phyloP scores from a whole-genome alignment of 163 green algal genomes.

The Dunaliella salina region DNA sequence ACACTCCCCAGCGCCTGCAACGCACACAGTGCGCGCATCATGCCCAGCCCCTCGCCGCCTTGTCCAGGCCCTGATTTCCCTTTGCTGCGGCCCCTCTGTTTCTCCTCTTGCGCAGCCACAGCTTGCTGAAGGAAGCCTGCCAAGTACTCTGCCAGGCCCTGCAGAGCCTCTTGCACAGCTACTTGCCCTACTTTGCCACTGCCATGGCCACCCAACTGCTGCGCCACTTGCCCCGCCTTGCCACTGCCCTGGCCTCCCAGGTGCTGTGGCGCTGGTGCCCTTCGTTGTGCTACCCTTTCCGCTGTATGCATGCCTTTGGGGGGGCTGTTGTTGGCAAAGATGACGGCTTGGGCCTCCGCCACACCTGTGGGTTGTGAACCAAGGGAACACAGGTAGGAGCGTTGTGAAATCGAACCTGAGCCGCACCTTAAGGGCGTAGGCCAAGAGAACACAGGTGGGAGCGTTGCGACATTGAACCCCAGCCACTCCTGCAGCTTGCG shows the following conservation, averaged over 20 bases:
- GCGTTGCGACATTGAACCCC: too few relatives aligned
- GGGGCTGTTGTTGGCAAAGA: too few relatives aligned
- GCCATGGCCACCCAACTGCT: too few relatives aligned
- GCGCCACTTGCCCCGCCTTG: neutral
- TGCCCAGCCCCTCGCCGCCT: neutral
- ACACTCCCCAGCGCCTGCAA: slow-evolving; percentile 24
- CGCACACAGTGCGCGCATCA: slow-evolving; percentile 14
- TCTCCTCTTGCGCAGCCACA: neutral
- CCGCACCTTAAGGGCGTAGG: too few relatives aligned
- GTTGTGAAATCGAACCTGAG: too few relatives aligned
- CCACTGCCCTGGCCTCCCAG: too few relatives aligned
- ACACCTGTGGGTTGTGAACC: neutral
- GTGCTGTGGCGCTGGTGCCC: too few relatives aligned
- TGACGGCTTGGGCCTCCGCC: neutral
- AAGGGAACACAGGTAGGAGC: too few relatives aligned
- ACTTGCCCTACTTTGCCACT: neutral
- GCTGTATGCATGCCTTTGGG: too few relatives aligned
- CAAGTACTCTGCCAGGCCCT: neutral
- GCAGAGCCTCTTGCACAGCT: neutral
- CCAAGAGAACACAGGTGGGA: too few relatives aligned
- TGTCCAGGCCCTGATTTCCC: neutral
- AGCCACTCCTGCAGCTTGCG: too few relatives aligned
- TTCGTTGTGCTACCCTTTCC: too few relatives aligned
- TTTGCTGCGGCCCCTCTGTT: neutral
- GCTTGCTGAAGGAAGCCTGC: neutral